Evolutionary conservation across 768 basidiomycete genomes (phyloP), one percentile per base, ranked within the genome.

Genomic region (Tulasnella sp.): DNA sequence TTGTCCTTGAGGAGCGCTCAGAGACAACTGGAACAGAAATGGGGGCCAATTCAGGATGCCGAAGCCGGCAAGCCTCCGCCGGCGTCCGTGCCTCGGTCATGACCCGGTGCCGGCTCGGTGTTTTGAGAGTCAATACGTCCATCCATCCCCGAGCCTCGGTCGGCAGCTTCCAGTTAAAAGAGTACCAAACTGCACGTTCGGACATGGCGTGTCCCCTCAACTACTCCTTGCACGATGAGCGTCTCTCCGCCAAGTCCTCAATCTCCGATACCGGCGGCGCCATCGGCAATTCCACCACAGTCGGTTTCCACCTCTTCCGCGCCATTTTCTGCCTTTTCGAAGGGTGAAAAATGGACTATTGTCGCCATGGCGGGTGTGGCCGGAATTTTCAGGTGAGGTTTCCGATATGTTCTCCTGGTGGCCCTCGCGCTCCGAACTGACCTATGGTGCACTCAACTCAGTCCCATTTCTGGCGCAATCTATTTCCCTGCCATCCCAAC

Each of bases 401-500:
- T 6, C 39, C 23, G 6, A 23, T 29, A 5, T 9, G 48, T 35
- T 44, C 3, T 46, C n/a, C 15, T 35, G 4, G 20, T 29, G n/a
- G 26, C 18, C 13, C 15, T 15, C n/a, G n/a, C n/a, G n/a, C n/a
- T 29, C 15, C 29, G n/a, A 57, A 16, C 26, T 40, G 39, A 26
- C 11, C 39, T 40, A 4, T 32, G 20, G 6, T 57, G 7, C 11
- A 16, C 4, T 37, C 37, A 32, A 35, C 32, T 67, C 67, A 76
- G 74, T 20, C 82, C 83, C 26, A 82, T 84, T 4, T 82, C 82
- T 0, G 80, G 81, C 9, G 82, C 82, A 70, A 84, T 84, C 73
- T 84, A 82, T 77, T 83, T 83, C 23, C 84, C 84, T 0, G 83
- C 82, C 23, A 82, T 84, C 11, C 84, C 84, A 0, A 78, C 81